A percentile compares a stretch with the other conserved stretches of the same genome.
phyloP scores from a whole-genome alignment of 805 yeast genomes.

The Candida chilensis region DNA sequence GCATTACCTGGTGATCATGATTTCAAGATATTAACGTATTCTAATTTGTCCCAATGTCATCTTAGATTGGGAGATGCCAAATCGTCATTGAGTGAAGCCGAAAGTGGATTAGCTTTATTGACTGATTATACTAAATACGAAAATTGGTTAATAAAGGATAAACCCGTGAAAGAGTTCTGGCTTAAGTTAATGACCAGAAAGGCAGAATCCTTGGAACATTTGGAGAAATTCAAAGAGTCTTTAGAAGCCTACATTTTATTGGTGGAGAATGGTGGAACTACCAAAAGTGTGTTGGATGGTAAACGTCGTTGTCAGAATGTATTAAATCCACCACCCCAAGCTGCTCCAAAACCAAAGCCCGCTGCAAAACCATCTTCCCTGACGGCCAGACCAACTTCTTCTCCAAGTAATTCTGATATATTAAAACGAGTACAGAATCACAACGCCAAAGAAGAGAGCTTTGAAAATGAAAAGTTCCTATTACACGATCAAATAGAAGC shows the following conservation, averaged over 20 bases:
- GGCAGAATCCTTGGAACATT: slow-evolving; percentile 80
- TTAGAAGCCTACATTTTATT: slow-evolving; percentile 50
- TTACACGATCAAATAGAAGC: slow-evolving; percentile 56
- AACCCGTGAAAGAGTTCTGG: slow-evolving; percentile 62
- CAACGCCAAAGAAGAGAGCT: slow-evolving; percentile 33
- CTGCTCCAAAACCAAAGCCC: slow-evolving; percentile 11
- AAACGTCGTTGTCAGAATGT: slow-evolving; percentile 68
- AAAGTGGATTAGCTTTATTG: slow-evolving; percentile 30
- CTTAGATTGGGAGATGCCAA: slow-evolving; percentile 66
- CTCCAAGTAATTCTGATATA: slow-evolving; percentile 1
- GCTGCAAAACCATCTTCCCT: slow-evolving; percentile 5
- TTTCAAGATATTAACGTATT: slow-evolving; percentile 54
- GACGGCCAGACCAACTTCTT: slow-evolving; percentile 4
- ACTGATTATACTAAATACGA: background rate
- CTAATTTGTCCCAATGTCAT: slow-evolving; percentile 66
- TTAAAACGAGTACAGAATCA: slow-evolving; percentile 24
- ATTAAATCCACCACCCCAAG: slow-evolving; percentile 42
- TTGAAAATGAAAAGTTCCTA: slow-evolving; percentile 49
- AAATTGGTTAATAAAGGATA: slow-evolving; percentile 18
- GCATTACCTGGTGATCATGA: slow-evolving; percentile 58
- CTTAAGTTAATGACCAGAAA: slow-evolving; percentile 55
- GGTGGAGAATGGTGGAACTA: slow-evolving; percentile 59
- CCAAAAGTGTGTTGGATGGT: slow-evolving; percentile 64
- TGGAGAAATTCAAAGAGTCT: slow-evolving; percentile 64
- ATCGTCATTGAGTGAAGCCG: slow-evolving; percentile 35